phyloP scores from a whole-genome alignment of 164 flowering plant genomes.

The Piper betle region DNA sequence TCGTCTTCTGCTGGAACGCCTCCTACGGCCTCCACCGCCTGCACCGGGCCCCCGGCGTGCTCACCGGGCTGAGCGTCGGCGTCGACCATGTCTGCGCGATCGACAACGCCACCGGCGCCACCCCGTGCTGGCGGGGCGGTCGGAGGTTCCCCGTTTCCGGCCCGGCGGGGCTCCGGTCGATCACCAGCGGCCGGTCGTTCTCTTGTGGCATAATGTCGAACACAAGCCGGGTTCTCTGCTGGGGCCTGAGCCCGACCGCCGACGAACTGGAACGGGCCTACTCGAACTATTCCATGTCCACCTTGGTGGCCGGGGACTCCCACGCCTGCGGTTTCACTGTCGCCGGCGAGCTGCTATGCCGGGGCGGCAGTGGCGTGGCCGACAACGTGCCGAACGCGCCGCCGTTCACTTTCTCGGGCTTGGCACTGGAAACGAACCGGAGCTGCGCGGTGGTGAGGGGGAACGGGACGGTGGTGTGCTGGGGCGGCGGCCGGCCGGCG shows the following conservation, averaged over 20 bases:
- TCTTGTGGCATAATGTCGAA: slow-evolving; percentile 45
- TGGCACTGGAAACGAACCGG: slow-evolving; percentile 39
- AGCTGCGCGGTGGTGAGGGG: slow-evolving; percentile 39
- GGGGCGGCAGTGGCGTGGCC: slow-evolving; percentile 36
- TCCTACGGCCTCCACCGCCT: slow-evolving; percentile 13
- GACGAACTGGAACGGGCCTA: slow-evolving; percentile 10
- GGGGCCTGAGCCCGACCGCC: slow-evolving; percentile 14
- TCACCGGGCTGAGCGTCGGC: slow-evolving; percentile 43
- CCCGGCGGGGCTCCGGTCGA: slow-evolving; percentile 9
- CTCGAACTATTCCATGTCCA: slow-evolving; percentile 21
- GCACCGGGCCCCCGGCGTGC: slow-evolving; percentile 20
- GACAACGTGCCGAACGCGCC: slow-evolving; percentile 21
- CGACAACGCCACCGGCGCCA: slow-evolving; percentile 14
- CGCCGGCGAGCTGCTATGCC: slow-evolving; percentile 34
- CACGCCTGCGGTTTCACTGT: slow-evolving; percentile 51
- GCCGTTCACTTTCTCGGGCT: slow-evolving; percentile 12
- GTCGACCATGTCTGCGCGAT: slow-evolving; percentile 61
- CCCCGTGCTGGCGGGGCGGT: slow-evolving; percentile 61
- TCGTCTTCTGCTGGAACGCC: slow-evolving; percentile 60
- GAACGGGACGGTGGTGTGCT: slow-evolving; percentile 45
- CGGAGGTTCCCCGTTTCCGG: slow-evolving; percentile 1
- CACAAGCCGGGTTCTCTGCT: slow-evolving; percentile 29
- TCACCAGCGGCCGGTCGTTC: slow-evolving; percentile 55
- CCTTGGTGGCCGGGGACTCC: slow-evolving; percentile 41
- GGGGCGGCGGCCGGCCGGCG: slow-evolving; percentile 55